Evolutionary conservation across 768 basidiomycete genomes (phyloP).

Genomic region (Pisolithus marmoratus): DNA sequence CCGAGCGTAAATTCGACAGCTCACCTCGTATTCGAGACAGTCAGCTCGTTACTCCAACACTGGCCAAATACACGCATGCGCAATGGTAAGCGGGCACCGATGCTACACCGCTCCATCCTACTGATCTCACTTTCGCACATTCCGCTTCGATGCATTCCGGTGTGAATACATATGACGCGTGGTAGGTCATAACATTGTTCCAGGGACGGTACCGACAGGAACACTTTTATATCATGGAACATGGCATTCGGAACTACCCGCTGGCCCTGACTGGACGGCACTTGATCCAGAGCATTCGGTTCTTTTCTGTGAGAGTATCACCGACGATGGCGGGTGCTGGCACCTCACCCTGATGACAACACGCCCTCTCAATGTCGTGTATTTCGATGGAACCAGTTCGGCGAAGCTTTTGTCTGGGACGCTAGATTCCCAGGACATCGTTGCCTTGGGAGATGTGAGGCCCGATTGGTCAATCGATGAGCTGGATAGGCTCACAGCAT

Average conservation of each 20-base stretch:
- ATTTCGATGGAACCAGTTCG: constrained; percentile 29
- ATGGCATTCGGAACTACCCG: constrained; percentile 14
- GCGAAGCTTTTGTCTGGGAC: constrained; percentile 26
- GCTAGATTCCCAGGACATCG: constrained; percentile 33
- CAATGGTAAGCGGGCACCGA: too few species aligned
- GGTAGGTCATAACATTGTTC: constrained; percentile 27
- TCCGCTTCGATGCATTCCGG: neutral
- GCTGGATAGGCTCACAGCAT: constrained; percentile 15
- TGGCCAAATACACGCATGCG: constrained; percentile 44
- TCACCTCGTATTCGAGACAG: too few species aligned
- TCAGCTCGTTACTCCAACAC: constrained; percentile 31
- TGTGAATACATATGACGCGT: too few species aligned
- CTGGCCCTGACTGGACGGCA: constrained; percentile 28
- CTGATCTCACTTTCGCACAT: neutral
- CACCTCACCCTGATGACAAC: constrained; percentile 25
- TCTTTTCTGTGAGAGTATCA: constrained; percentile 28
- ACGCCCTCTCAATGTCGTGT: constrained; percentile 25
- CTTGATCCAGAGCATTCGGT: constrained; percentile 34
- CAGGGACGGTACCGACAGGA: constrained; percentile 22
- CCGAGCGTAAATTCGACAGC: constrained; percentile 25
- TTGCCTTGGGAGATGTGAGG: constrained; percentile 23
- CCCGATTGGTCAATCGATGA: constrained; percentile 18
- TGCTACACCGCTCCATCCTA: neutral
- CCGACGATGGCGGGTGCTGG: constrained; percentile 18
- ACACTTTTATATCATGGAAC: constrained; percentile 33